Evolutionary conservation across 176 grass and related monocot species (phyloP).

Genomic region (Oryza rufipogon): DNA sequence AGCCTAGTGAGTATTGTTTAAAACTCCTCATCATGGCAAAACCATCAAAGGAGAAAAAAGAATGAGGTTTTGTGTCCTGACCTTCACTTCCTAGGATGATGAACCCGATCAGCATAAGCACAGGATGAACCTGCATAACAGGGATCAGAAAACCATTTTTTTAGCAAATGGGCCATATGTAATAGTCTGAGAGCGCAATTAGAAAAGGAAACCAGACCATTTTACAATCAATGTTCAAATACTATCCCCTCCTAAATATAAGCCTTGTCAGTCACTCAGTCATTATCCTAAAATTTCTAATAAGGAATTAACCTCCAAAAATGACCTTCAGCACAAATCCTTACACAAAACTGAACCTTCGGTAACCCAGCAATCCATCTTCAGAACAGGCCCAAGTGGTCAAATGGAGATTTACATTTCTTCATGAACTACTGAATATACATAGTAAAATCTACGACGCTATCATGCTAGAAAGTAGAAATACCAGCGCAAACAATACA

Average conservation of each 20-base stretch:
- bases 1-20: constrained; percentile 2
- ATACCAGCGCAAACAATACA: not conserved
- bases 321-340: constrained; percentile 6
- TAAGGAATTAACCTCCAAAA: constrained; percentile 3
- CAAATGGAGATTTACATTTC: not conserved
- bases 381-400: not conserved
- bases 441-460: no score
- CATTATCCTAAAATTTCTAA: not conserved
- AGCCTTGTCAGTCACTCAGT: not conserved
- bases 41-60: constrained; percentile 1
- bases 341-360: not conserved
- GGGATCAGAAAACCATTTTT: not conserved
- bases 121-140: constrained; percentile 74
- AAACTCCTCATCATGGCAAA: not conserved
- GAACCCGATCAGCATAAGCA: constrained; percentile 84
- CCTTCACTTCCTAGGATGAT: constrained; percentile 85
- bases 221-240: not conserved
- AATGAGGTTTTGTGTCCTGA: constrained; percentile 9
- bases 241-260: not conserved
- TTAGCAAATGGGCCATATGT: not conserved
- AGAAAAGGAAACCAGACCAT: not conserved
- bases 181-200: not conserved
- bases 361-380: not conserved
- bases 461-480: no score
- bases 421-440: not conserved